A percentile compares a stretch with the other conserved stretches of the same genome.
Conservation (phyloP, 2,329 filamentous ascomycete genomes). For the Sclerotinia spermophila region DNA sequence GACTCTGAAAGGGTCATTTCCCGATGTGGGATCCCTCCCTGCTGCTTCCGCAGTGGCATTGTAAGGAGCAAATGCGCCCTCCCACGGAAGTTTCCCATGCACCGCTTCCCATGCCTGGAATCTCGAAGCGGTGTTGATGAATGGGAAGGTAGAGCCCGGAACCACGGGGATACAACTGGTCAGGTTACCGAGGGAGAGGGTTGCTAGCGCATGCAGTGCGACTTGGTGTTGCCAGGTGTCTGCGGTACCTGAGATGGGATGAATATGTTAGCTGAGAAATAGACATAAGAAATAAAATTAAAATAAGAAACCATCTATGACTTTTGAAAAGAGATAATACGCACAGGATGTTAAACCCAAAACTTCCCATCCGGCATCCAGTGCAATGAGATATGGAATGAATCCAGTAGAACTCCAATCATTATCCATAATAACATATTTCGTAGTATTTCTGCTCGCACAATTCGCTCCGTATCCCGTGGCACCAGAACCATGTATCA, state of each 20-base stretch:
- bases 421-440: slow-evolving; percentile 29
- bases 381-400: slow-evolving; percentile 44
- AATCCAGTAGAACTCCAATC: slow-evolving; percentile 45
- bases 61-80: slow-evolving; percentile 44
- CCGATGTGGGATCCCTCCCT: slow-evolving; percentile 46
- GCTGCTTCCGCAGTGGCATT: slow-evolving; percentile 43
- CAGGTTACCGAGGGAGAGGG: slow-evolving; percentile 45
- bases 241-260: slow-evolving; percentile 36
- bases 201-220: slow-evolving; percentile 46
- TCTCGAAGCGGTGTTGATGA: slow-evolving; percentile 44
- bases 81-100: slow-evolving; percentile 44
- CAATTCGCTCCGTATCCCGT: not conserved
- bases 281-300: not conserved
- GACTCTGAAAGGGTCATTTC: slow-evolving; percentile 42
- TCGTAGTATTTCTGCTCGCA: not conserved
- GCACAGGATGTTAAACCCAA: slow-evolving; percentile 40
- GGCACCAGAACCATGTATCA: not conserved
- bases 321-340: not conserved
- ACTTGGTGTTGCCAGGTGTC: slow-evolving; percentile 46
- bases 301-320: not conserved
- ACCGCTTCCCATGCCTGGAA: slow-evolving; percentile 45
- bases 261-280: not conserved
- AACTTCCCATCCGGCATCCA: slow-evolving; percentile 45
- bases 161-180: slow-evolving; percentile 46
- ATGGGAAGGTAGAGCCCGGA: slow-evolving; percentile 45